Conservation (phyloP, 2,329 filamentous ascomycete genomes). For the Cladophialophora carrionii region DNA sequence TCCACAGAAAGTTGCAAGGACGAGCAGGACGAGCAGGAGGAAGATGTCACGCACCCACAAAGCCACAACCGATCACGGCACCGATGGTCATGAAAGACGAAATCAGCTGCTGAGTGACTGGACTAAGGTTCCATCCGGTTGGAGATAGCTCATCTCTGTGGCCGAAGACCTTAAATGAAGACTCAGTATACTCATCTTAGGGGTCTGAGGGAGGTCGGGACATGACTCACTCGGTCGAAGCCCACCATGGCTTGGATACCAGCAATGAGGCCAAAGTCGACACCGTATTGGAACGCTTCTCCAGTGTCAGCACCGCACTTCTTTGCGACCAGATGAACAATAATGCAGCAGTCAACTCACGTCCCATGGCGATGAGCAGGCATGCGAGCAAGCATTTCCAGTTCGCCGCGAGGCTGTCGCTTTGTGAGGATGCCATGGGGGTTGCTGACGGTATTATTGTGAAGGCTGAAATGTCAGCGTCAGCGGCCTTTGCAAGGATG, state of each 20-base stretch:
- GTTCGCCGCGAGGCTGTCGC: conserved; percentile 8
- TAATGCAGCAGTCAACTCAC: conserved; percentile 5
- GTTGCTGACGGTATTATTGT: conserved; percentile 1
- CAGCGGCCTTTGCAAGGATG: not conserved
- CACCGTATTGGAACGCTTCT: conserved; percentile 11
- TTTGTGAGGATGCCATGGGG: conserved; percentile 4
- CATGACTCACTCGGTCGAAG: conserved; percentile 40
- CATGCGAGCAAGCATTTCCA: conserved; percentile 15
- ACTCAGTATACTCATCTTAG: conserved; percentile 8
- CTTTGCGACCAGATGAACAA: not conserved
- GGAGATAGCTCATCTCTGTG: conserved; percentile 47
- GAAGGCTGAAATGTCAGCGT: conserved; percentile 1
- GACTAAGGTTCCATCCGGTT: conserved; percentile 35
- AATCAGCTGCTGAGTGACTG: conserved; percentile 55
- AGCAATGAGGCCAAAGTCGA: conserved; percentile 12
- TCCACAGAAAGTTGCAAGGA: conserved; percentile 23
- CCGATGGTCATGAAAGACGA: conserved; percentile 55
- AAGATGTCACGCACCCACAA: not conserved
- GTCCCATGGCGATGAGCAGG: conserved; percentile 12
- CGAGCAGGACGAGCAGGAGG: conserved; percentile 46
- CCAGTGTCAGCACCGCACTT: not conserved
- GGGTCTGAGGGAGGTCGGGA: not conserved
- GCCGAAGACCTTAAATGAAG: conserved; percentile 52
- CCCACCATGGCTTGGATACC: conserved; percentile 52
- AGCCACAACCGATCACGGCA: conserved; percentile 35